Conservation (phyloP, 345 rosid species). For the Acer negundo region DNA sequence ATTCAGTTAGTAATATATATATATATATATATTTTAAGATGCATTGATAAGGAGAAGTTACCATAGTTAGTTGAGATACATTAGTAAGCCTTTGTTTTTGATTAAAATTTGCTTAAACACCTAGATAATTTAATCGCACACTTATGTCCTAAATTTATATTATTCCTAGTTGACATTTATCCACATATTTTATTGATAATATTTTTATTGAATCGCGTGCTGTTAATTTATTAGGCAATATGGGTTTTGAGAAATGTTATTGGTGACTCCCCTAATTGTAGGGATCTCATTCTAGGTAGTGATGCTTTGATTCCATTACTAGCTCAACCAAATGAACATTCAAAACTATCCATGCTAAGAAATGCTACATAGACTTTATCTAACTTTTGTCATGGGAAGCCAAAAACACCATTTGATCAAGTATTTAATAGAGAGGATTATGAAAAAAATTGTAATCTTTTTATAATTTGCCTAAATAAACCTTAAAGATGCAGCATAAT, state of each 20-base stretch:
- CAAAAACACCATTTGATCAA: slow-evolving; percentile 71
- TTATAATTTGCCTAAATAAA: not conserved
- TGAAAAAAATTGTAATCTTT: not conserved
- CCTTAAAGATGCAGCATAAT: not conserved
- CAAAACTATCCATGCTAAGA: slow-evolving; percentile 70
- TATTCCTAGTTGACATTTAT: not conserved
- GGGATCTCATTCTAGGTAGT: slow-evolving; percentile 54
- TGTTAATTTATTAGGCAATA: slow-evolving; percentile 50
- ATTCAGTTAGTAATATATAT: slow-evolving; percentile 36
- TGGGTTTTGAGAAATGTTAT: slow-evolving; percentile 85
- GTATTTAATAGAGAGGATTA: slow-evolving; percentile 23
- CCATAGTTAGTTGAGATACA: too few relatives aligned
- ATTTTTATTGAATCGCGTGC: not conserved
- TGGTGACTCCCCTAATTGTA: slow-evolving; percentile 71
- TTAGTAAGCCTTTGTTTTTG: too few relatives aligned
- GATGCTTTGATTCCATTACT: slow-evolving; percentile 68
- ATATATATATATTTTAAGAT: too few relatives aligned
- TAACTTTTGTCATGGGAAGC: slow-evolving; percentile 75
- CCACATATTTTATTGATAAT: not conserved
- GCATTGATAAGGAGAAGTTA: too few relatives aligned
- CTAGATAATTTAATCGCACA: not conserved
- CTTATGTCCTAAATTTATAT: not conserved
- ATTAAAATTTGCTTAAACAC: not conserved
- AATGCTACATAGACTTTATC: slow-evolving; percentile 85
- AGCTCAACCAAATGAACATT: slow-evolving; percentile 63